Evolutionary conservation across 805 yeast species (phyloP).

Genomic region (Helenozyma rhizophorensis): DNA sequence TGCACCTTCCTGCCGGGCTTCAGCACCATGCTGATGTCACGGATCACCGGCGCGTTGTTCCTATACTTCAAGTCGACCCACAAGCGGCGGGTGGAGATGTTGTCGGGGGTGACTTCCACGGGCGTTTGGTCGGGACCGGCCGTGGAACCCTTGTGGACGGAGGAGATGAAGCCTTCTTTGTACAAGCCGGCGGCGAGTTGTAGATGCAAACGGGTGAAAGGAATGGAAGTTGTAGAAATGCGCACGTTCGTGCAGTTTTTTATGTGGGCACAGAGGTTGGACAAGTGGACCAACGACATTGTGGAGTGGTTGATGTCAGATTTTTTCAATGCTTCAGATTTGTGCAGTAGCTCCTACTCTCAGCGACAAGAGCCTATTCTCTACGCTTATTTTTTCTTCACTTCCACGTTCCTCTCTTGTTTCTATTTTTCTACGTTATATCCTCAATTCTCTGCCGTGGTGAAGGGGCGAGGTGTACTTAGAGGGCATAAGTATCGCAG

Average conservation of each 20-base stretch:
- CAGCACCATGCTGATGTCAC: slow-evolving; percentile 66
- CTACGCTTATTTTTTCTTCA: too few relatives aligned
- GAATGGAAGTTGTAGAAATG: slow-evolving; percentile 71
- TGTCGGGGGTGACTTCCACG: slow-evolving; percentile 79
- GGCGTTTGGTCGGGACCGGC: slow-evolving; percentile 79
- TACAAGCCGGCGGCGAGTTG: slow-evolving; percentile 81
- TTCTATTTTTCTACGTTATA: too few relatives aligned
- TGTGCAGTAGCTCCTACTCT: too few relatives aligned
- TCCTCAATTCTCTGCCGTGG: too few relatives aligned
- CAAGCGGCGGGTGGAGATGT: slow-evolving; percentile 76
- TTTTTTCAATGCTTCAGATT: slow-evolving; percentile 1
- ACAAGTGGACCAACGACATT: slow-evolving; percentile 85
- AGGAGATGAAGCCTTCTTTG: slow-evolving; percentile 83
- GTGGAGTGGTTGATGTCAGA: neutral
- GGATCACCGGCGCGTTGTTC: slow-evolving; percentile 71
- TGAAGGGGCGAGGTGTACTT: too few relatives aligned
- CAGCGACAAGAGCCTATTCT: too few relatives aligned
- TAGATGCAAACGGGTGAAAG: slow-evolving; percentile 77
- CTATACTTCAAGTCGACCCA: slow-evolving; percentile 93
- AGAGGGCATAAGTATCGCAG: too few relatives aligned
- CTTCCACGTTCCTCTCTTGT: too few relatives aligned
- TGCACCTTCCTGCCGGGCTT: slow-evolving; percentile 79
- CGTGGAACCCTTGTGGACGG: slow-evolving; percentile 79
- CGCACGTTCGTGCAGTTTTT: slow-evolving; percentile 82
- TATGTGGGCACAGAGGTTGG: slow-evolving; percentile 80